These are phyloP conservation scores for Epithemia pelagica DNA, from an alignment of 108 stramenopile genomes.

Conservation along the genomic window DNA sequence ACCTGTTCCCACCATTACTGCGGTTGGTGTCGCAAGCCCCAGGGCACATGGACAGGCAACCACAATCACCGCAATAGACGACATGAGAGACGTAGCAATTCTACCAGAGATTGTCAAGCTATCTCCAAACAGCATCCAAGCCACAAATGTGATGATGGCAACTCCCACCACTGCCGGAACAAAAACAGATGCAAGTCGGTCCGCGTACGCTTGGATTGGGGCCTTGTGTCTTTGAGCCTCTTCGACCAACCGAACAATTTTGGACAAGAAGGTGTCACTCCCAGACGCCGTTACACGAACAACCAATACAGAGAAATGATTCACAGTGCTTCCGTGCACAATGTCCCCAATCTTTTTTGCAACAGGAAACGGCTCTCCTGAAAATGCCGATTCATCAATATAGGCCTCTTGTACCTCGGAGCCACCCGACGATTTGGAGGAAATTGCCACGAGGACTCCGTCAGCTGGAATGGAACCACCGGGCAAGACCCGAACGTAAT, in stretches of 20 bases:
- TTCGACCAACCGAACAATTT: slow-evolving; percentile 86
- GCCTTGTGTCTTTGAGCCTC: slow-evolving; percentile 91
- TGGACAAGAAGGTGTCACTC: slow-evolving; percentile 55
- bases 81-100: slow-evolving; percentile 54
- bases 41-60: slow-evolving; percentile 97
- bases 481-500: slow-evolving; percentile 50
- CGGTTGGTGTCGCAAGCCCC: slow-evolving; percentile 97
- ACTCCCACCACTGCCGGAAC: slow-evolving; percentile 76
- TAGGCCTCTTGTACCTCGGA: slow-evolving; percentile 16
- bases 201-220: slow-evolving; percentile 89
- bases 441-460: slow-evolving; percentile 30
- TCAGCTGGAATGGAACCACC: slow-evolving; percentile 62
- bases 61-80: slow-evolving; percentile 83
- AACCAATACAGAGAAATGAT: slow-evolving; percentile 55
- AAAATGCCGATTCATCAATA: slow-evolving; percentile 79
- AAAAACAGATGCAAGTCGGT: slow-evolving; percentile 88
- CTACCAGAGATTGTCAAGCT: slow-evolving; percentile 28
- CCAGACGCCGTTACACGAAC: slow-evolving; percentile 80
- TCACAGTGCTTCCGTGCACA: slow-evolving; percentile 54
- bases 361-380: slow-evolving; percentile 81
- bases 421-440: neutral
- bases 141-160: slow-evolving; percentile 60
- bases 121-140: slow-evolving; percentile 47
- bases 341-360: slow-evolving; percentile 45
- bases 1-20: slow-evolving; percentile 93